Conservation (phyloP, 2,329 filamentous ascomycete genomes). For the Ceratocystis huliohia region DNA sequence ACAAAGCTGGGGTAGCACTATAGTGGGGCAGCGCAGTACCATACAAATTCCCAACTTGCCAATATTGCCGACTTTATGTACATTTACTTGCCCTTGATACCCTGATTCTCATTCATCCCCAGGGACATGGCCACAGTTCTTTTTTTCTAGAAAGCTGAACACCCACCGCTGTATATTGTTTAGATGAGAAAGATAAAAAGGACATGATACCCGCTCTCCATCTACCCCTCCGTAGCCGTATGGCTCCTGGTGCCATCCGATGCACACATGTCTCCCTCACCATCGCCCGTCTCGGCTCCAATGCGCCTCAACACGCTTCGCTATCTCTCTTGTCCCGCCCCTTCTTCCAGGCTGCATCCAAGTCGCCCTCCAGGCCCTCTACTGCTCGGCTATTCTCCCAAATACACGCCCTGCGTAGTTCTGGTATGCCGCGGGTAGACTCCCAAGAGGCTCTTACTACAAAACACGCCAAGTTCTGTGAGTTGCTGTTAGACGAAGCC, state of each 20-base stretch:
- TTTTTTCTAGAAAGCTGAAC: background rate
- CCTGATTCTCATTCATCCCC: too few species aligned
- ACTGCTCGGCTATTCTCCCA: background rate
- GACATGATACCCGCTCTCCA: background rate
- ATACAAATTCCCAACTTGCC: background rate
- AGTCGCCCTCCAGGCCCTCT: background rate
- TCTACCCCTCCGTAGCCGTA: background rate
- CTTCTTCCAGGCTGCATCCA: background rate
- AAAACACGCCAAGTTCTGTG: constrained; percentile 8
- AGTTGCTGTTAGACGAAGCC: background rate
- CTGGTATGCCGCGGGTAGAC: background rate
- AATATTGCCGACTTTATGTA: too few species aligned
- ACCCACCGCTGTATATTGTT: background rate
- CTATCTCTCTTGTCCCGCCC: background rate
- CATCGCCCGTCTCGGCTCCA: background rate
- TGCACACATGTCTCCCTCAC: background rate
- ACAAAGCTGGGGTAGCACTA: constrained; percentile 7
- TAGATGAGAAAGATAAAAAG: background rate
- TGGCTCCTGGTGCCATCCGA: background rate
- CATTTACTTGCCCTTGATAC: too few species aligned
- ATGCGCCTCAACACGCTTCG: background rate
- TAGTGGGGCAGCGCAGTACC: background rate
- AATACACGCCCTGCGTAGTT: background rate
- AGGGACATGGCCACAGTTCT: too few species aligned
- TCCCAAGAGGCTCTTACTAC: constrained; percentile 2